Percentiles rank a stretch among this genome's conserved stretches.
phyloP scores from a whole-genome alignment of 345 rosid species.

The Syzygium jambos region DNA sequence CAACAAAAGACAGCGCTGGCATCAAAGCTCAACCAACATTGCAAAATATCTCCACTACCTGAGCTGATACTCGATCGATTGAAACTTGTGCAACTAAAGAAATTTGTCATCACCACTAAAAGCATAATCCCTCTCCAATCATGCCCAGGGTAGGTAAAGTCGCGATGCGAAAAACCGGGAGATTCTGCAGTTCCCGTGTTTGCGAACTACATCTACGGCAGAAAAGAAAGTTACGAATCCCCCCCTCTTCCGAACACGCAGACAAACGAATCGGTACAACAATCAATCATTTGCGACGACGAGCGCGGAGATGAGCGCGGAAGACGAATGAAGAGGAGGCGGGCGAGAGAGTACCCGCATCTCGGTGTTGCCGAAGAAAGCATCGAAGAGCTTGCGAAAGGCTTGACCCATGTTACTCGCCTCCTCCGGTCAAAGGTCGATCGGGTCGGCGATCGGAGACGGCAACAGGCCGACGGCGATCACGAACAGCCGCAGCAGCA shows the following conservation, averaged over 20 bases:
- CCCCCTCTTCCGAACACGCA: neutral
- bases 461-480: neutral
- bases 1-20: neutral
- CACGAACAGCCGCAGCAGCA: neutral
- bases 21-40: neutral
- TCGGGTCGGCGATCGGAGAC: neutral
- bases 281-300: neutral
- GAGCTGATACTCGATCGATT: neutral
- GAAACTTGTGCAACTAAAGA: neutral
- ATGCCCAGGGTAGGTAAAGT: neutral
- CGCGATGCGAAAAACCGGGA: neutral
- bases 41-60: neutral
- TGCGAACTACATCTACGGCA: neutral
- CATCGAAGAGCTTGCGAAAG: conserved; percentile 81
- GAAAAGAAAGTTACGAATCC: neutral
- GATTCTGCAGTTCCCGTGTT: neutral
- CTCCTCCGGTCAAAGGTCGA: neutral
- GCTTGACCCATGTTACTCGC: conserved; percentile 60
- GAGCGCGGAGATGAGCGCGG: neutral
- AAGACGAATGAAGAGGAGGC: neutral
- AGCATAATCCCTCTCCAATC: neutral
- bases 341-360: conserved; percentile 55
- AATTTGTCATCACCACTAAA: neutral
- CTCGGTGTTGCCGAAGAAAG: conserved; percentile 84
- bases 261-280: neutral